A percentile compares a stretch with the other conserved stretches of the same genome.
Evolutionary conservation across 2,329 filamentous ascomycete genomes (phyloP).

Genomic region (Daldinia sp.): DNA sequence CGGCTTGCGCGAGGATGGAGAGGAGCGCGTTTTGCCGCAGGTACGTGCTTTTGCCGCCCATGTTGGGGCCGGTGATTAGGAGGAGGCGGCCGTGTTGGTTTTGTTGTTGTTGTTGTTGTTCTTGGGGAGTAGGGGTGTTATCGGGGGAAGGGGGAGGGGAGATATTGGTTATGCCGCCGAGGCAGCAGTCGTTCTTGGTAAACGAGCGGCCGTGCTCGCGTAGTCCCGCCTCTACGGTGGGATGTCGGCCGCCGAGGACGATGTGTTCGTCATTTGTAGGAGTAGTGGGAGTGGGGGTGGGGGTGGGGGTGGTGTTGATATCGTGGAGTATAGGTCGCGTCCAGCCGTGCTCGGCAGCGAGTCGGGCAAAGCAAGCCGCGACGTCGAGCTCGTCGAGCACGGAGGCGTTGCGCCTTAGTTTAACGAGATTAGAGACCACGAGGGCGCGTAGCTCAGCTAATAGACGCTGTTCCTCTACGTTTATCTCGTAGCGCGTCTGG

Average conservation of each 20-base stretch:
- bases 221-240: constrained; percentile 89
- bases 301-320: constrained; percentile 44
- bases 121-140: constrained; percentile 60
- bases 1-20: constrained; percentile 90
- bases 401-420: constrained; percentile 87
- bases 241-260: constrained; percentile 88
- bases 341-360: constrained; percentile 80
- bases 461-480: constrained; percentile 84
- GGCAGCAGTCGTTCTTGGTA: constrained; percentile 85
- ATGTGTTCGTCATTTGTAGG: constrained; percentile 63
- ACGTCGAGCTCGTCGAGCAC: constrained; percentile 95
- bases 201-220: constrained; percentile 84
- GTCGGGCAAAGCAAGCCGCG: constrained; percentile 82
- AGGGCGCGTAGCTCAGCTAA: constrained; percentile 79
- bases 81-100: constrained; percentile 67
- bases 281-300: background rate
- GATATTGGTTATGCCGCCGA: constrained; percentile 68
- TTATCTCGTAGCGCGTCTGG: constrained; percentile 80
- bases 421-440: constrained; percentile 85
- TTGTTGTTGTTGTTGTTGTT: constrained; percentile 62
- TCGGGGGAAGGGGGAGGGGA: constrained; percentile 41
- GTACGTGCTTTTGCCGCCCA: constrained; percentile 98
- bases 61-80: constrained; percentile 89
- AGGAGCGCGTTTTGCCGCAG: constrained; percentile 95
- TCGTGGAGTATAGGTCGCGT: constrained; percentile 79